phyloP scores from a whole-genome alignment of 257 asterid genomes.

The Cynanchum wilfordii region DNA sequence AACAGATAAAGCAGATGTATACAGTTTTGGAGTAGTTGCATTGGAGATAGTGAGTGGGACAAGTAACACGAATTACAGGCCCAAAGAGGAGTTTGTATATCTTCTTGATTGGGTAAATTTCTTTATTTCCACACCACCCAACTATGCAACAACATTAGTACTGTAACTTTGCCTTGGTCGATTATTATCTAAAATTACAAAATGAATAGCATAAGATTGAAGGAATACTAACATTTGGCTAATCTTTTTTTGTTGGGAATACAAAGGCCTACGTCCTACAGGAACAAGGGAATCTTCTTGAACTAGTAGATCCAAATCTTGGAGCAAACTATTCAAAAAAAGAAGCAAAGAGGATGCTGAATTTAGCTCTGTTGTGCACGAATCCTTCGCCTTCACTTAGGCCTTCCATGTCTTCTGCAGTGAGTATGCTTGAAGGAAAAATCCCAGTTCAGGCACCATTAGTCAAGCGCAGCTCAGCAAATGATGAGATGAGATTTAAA shows the following conservation, averaged over 20 bases:
- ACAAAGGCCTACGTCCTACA: conserved; percentile 74
- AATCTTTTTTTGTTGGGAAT: background rate
- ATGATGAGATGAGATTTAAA: conserved; percentile 51
- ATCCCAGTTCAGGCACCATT: conserved; percentile 70
- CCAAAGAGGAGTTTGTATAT: conserved; percentile 44
- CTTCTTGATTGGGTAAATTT: conserved; percentile 67
- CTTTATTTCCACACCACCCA: too few species aligned
- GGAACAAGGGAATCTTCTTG: conserved; percentile 82
- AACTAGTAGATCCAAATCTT: conserved; percentile 73
- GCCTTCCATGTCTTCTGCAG: conserved; percentile 76
- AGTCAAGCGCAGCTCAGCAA: conserved; percentile 37
- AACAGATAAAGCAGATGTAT: conserved; percentile 62
- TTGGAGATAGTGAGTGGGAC: conserved; percentile 58
- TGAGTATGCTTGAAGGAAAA: conserved; percentile 82
- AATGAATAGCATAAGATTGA: background rate
- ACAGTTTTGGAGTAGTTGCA: conserved; percentile 61
- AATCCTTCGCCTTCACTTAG: conserved; percentile 77
- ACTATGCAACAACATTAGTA: too few species aligned
- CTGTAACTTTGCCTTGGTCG: too few species aligned
- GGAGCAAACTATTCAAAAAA: conserved; percentile 46
- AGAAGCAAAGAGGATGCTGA: conserved; percentile 64
- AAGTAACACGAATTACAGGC: conserved; percentile 50
- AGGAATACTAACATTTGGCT: background rate
- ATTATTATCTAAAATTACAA: too few species aligned
- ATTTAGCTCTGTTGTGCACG: conserved; percentile 60